These are phyloP conservation scores for Datisca glomerata DNA, from an alignment of 306 rosid genomes.

Conservation along the genomic window DNA sequence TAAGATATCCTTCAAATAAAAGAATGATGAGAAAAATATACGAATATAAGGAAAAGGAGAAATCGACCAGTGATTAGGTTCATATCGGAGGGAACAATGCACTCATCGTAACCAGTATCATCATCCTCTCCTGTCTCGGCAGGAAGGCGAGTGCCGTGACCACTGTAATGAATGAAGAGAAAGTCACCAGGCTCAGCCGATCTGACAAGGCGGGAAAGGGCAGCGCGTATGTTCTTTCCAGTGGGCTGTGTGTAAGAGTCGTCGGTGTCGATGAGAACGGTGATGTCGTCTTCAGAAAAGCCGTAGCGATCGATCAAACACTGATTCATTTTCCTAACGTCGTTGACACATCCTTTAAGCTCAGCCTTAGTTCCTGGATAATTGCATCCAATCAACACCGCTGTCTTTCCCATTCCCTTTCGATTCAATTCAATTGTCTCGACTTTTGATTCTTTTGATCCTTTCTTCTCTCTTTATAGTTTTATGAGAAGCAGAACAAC, in stretches of 20 bases:
- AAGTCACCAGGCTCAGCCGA: conserved; percentile 46
- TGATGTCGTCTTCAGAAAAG: conserved; percentile 37
- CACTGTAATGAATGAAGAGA: conserved; percentile 70
- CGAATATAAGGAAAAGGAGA: not conserved
- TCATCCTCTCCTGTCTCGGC: conserved; percentile 92
- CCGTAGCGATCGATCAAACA: conserved; percentile 44
- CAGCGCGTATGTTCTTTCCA: conserved; percentile 58
- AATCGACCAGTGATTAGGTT: conserved; percentile 66
- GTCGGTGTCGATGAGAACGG: conserved; percentile 66
- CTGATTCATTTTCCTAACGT: conserved; percentile 43
- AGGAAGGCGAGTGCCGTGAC: conserved; percentile 84
- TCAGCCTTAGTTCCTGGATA: conserved; percentile 68
- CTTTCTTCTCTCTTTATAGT: too few species aligned
- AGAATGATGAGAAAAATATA: too few species aligned
- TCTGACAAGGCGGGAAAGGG: conserved; percentile 36
- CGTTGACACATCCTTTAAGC: conserved; percentile 69
- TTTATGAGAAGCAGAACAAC: too few species aligned
- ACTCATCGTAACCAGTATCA: conserved; percentile 83
- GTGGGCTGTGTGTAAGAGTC: conserved; percentile 61
- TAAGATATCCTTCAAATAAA: not conserved
- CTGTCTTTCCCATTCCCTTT: conserved; percentile 70
- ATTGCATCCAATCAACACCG: conserved; percentile 73
- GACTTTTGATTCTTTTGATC: too few species aligned
- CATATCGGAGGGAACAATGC: conserved; percentile 87
- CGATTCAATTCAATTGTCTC: too few species aligned